phyloP scores from a whole-genome alignment of 73 alveolate genomes.

The Paramecium primaurelia region DNA sequence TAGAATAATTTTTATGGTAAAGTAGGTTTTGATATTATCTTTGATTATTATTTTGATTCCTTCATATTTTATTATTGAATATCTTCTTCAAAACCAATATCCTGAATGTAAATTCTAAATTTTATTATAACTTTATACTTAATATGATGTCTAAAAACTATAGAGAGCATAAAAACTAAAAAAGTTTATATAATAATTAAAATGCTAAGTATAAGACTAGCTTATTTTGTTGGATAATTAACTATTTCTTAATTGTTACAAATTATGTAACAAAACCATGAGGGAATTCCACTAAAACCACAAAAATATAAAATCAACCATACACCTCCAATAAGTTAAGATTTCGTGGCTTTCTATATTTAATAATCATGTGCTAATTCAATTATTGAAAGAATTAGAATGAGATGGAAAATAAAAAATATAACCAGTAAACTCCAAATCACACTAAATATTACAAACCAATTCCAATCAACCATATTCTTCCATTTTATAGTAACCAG shows the following conservation, averaged over 20 bases:
- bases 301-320: neutral
- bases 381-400: neutral
- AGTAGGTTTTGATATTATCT: neutral
- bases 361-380: neutral
- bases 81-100: neutral
- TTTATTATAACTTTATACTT: neutral
- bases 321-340: neutral
- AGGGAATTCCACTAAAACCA: neutral
- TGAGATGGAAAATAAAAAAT: neutral
- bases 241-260: neutral
- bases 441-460: neutral
- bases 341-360: neutral
- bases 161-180: neutral
- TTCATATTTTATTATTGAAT: neutral
- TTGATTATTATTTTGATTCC: neutral
- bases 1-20: neutral
- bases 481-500: neutral
- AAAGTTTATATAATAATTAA: neutral
- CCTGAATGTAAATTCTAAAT: neutral
- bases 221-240: neutral
- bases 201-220: neutral
- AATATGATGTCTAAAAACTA: neutral
- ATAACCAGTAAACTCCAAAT: neutral
- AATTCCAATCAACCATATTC: neutral
- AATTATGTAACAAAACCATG: neutral